Evolutionary conservation across 1,139 yeast species (phyloP).

Genomic region (Blastobotrys capitulatus): DNA sequence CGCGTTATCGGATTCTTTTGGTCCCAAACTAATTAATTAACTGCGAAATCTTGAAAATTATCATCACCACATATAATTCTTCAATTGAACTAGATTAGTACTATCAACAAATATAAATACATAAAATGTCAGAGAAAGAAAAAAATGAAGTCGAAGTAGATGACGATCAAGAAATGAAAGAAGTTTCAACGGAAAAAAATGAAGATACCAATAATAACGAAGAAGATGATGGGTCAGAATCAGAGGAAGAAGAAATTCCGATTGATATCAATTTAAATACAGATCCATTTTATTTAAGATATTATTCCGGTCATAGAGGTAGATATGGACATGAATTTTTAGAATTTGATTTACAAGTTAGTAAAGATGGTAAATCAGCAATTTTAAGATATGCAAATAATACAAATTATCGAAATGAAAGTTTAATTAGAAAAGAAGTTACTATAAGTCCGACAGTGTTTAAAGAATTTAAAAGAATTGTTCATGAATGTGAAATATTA

Average conservation of each 20-base stretch:
- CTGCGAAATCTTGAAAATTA: too few species aligned
- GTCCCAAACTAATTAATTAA: too few species aligned
- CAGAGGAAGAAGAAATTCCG: slow-evolving; percentile 1
- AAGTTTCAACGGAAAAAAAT: not conserved
- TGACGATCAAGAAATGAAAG: not conserved
- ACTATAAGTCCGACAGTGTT: slow-evolving; percentile 36
- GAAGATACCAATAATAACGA: not conserved
- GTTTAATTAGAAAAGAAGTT: slow-evolving; percentile 38
- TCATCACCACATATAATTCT: too few species aligned
- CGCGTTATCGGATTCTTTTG: too few species aligned
- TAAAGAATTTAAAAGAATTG: slow-evolving; percentile 33
- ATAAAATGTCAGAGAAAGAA: not conserved
- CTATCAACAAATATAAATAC: too few species aligned
- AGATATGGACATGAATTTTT: slow-evolving; percentile 43
- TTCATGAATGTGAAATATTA: slow-evolving; percentile 39
- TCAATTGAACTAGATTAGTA: too few species aligned
- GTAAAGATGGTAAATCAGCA: slow-evolving; percentile 34
- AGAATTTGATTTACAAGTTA: slow-evolving; percentile 39
- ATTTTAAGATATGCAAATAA: slow-evolving; percentile 42
- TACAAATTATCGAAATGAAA: slow-evolving; percentile 42
- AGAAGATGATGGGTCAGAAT: not conserved
- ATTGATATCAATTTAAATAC: slow-evolving; percentile 6
- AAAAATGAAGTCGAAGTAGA: not conserved
- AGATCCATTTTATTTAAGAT: slow-evolving; percentile 35
- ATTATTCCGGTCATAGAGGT: slow-evolving; percentile 43